These are phyloP conservation scores for Parasitella parasitica DNA, from an alignment of 371 early-diverging fungal genomes.

Conservation along the genomic window DNA sequence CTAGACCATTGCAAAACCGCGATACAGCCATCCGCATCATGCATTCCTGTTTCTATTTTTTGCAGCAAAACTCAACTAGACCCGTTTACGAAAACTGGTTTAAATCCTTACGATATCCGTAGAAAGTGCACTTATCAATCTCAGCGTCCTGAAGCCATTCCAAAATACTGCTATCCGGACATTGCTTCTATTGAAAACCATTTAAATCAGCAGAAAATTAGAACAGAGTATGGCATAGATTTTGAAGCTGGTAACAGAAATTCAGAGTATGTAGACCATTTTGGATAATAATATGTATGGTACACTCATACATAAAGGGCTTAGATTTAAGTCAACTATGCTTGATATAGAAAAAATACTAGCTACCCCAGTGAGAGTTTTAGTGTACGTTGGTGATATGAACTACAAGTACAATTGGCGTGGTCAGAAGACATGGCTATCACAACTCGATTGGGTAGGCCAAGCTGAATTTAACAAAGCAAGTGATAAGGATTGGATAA, in stretches of 20 bases:
- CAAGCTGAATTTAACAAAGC: slow-evolving; percentile 62
- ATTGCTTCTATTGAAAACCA: slow-evolving; percentile 69
- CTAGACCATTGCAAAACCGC: slow-evolving; percentile 60
- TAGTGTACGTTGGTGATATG: slow-evolving; percentile 84
- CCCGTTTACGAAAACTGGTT: slow-evolving; percentile 60
- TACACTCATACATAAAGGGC: too few relatives aligned
- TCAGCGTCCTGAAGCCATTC: slow-evolving; percentile 81
- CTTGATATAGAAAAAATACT: not conserved
- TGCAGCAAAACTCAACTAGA: slow-evolving; percentile 66
- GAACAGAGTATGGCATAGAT: slow-evolving; percentile 64
- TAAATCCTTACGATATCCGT: slow-evolving; percentile 82
- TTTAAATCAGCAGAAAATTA: slow-evolving; percentile 75
- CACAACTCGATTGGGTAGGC: slow-evolving; percentile 40
- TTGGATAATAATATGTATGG: too few relatives aligned
- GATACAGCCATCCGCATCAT: slow-evolving; percentile 40
- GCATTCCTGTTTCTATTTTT: slow-evolving; percentile 79
- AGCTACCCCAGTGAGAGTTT: not conserved
- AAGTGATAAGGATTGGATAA: slow-evolving; percentile 54
- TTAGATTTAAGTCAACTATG: not conserved
- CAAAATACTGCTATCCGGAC: slow-evolving; percentile 80
- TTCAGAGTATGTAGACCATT: too few relatives aligned
- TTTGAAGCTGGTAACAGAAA: slow-evolving; percentile 33
- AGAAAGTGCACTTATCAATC: slow-evolving; percentile 58
- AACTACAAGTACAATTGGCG: slow-evolving; percentile 60
- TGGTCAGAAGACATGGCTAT: slow-evolving; percentile 8